A percentile compares a stretch with the other conserved stretches of the same genome.
Conservation (phyloP, 768 basidiomycete species). For the Pleurotus ostreatus region DNA sequence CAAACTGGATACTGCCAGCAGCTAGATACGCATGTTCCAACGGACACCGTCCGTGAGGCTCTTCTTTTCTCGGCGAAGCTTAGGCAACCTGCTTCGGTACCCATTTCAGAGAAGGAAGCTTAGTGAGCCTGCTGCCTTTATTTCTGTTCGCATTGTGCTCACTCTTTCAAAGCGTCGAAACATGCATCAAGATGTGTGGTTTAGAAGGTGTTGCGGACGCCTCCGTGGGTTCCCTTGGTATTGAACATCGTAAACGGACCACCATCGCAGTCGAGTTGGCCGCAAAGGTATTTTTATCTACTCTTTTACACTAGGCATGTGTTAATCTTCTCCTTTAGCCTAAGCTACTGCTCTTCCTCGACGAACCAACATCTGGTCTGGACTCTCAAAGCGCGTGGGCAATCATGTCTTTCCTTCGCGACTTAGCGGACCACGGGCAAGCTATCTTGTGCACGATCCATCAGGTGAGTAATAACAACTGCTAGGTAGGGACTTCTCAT, state of each 20-base stretch:
- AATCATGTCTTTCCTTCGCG: constrained; percentile 69
- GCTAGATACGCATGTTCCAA: constrained; percentile 73
- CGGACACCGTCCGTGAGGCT: constrained; percentile 77
- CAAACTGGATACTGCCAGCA: constrained; percentile 88
- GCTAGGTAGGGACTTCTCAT: too few relatives aligned
- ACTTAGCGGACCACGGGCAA: constrained; percentile 77
- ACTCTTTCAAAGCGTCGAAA: constrained; percentile 28
- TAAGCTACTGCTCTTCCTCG: constrained; percentile 76
- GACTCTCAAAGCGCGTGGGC: constrained; percentile 88
- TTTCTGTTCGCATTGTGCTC: constrained; percentile 9
- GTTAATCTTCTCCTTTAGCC: constrained; percentile 37
- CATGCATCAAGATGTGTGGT: constrained; percentile 62
- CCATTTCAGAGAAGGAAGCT: constrained; percentile 68
- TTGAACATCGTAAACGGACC: constrained; percentile 50
- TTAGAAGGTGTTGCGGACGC: constrained; percentile 59
- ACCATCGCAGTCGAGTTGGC: constrained; percentile 62
- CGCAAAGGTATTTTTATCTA: constrained; percentile 49
- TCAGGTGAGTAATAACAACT: constrained; percentile 20
- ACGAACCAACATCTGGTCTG: constrained; percentile 86
- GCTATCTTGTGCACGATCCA: constrained; percentile 85
- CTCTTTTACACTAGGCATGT: background rate
- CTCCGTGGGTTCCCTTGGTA: constrained; percentile 50
- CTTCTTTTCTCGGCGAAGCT: constrained; percentile 75
- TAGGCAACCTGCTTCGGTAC: constrained; percentile 66
- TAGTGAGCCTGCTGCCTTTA: constrained; percentile 50